Conservation (phyloP, 345 rosid species). For the Bretschneidera sinensis region DNA sequence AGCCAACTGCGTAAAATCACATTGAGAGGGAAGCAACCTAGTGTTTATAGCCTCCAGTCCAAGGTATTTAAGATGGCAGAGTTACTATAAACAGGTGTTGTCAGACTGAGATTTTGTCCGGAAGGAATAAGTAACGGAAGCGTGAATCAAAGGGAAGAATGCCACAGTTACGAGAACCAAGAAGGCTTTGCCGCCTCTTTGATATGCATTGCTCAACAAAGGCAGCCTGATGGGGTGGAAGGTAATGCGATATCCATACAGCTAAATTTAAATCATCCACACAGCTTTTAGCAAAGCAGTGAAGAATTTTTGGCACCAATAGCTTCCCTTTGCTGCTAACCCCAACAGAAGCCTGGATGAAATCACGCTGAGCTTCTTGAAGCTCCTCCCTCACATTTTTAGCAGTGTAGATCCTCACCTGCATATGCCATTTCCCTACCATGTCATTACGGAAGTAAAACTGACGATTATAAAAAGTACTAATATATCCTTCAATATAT, state of each 20-base stretch:
- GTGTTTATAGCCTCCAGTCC: neutral
- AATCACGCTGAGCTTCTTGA: slow-evolving; percentile 75
- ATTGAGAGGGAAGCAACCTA: neutral
- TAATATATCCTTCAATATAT: neutral
- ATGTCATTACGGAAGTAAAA: neutral
- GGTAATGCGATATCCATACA: slow-evolving; percentile 80
- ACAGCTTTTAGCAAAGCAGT: slow-evolving; percentile 62
- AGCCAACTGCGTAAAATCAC: neutral
- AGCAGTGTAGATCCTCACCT: slow-evolving; percentile 76
- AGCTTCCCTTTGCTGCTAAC: slow-evolving; percentile 82
- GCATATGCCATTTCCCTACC: slow-evolving; percentile 16
- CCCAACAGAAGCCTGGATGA: slow-evolving; percentile 73
- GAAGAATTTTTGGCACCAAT: slow-evolving; percentile 77
- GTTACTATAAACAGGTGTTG: slow-evolving; percentile 4
- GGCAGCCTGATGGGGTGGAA: slow-evolving; percentile 65
- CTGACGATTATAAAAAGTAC: neutral
- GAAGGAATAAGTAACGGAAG: slow-evolving; percentile 78
- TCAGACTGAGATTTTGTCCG: slow-evolving; percentile 6
- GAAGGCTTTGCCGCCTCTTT: slow-evolving; percentile 60
- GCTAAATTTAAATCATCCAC: slow-evolving; percentile 71
- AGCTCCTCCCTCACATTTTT: slow-evolving; percentile 67
- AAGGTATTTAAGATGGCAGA: neutral
- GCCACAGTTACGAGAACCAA: slow-evolving; percentile 69
- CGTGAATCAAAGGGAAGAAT: slow-evolving; percentile 71
- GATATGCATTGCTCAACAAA: slow-evolving; percentile 82